A percentile compares a stretch with the other conserved stretches of the same genome.
Conservation (phyloP, 2,329 filamentous ascomycete species). For the Colletotrichum sojae region DNA sequence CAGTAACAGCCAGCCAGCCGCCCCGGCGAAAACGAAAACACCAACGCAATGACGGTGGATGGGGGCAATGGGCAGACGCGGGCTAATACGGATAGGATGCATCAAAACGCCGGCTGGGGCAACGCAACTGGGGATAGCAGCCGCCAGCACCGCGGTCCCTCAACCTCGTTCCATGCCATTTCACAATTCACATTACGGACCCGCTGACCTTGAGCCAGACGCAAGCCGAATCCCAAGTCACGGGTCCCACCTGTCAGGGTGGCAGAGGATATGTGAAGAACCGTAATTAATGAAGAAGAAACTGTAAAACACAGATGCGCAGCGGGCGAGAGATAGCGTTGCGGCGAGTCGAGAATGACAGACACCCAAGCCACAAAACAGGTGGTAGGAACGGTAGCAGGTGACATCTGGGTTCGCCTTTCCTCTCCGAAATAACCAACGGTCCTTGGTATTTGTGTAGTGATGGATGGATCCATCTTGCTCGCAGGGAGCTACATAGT, state of each 20-base stretch:
- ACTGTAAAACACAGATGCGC: slow-evolving; percentile 25
- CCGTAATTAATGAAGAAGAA: slow-evolving; percentile 35
- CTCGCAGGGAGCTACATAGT: no score
- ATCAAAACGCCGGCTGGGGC: slow-evolving; percentile 5
- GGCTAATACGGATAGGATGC: slow-evolving; percentile 7
- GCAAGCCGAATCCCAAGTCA: background rate
- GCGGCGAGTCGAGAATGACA: background rate
- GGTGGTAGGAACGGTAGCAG: background rate
- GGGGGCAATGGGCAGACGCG: slow-evolving; percentile 20
- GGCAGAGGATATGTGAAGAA: slow-evolving; percentile 21
- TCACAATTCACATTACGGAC: background rate
- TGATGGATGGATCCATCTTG: no score
- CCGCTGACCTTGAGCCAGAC: background rate
- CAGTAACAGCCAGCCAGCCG: slow-evolving; percentile 12
- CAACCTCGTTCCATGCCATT: background rate
- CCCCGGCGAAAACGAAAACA: background rate
- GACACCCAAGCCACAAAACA: slow-evolving; percentile 1
- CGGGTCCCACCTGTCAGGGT: slow-evolving; percentile 27
- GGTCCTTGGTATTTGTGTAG: slow-evolving; percentile 20
- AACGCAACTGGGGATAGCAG: slow-evolving; percentile 6
- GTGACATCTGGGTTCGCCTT: no score
- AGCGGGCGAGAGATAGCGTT: background rate
- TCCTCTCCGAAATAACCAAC: no score
- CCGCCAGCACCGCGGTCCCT: slow-evolving; percentile 17
- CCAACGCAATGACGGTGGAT: slow-evolving; percentile 1